Conservation (phyloP, 2,329 filamentous ascomycete genomes). For the Colletotrichum australisinense region DNA sequence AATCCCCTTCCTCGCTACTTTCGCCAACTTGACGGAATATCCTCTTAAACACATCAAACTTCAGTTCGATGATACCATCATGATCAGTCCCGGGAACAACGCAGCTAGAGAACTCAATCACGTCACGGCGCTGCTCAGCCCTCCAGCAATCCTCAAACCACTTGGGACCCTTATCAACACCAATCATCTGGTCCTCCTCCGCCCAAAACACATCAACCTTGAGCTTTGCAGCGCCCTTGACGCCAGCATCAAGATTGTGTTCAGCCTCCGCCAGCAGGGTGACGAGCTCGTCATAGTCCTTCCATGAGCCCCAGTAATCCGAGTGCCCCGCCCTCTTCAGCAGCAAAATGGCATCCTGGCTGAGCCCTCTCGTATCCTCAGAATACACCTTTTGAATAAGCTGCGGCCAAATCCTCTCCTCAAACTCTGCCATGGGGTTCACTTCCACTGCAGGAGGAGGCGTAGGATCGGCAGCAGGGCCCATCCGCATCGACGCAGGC, state of each 20-base stretch:
- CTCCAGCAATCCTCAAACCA: conserved; percentile 46
- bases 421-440: conserved; percentile 29
- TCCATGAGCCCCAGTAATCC: conserved; percentile 44
- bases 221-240: conserved; percentile 35
- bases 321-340: conserved; percentile 39
- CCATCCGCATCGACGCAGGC: background rate
- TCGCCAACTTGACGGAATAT: conserved; percentile 15
- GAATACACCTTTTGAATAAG: conserved; percentile 40
- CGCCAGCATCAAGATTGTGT: background rate
- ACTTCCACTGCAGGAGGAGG: background rate
- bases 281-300: conserved; percentile 44
- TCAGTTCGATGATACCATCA: background rate
- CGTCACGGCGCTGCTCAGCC: conserved; percentile 1
- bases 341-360: conserved; percentile 43
- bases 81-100: conserved; percentile 42
- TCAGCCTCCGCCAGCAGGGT: conserved; percentile 38
- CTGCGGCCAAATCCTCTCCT: conserved; percentile 36
- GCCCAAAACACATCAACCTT: conserved; percentile 43
- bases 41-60: conserved; percentile 8
- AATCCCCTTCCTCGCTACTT: background rate
- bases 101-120: conserved; percentile 39
- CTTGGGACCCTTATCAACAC: conserved; percentile 39
- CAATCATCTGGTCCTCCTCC: conserved; percentile 44
- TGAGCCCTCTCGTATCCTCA: conserved; percentile 41
- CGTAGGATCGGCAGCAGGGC: background rate